Evolutionary conservation across 345 rosid genomes (phyloP).

Genomic region (Brassica rapa): DNA sequence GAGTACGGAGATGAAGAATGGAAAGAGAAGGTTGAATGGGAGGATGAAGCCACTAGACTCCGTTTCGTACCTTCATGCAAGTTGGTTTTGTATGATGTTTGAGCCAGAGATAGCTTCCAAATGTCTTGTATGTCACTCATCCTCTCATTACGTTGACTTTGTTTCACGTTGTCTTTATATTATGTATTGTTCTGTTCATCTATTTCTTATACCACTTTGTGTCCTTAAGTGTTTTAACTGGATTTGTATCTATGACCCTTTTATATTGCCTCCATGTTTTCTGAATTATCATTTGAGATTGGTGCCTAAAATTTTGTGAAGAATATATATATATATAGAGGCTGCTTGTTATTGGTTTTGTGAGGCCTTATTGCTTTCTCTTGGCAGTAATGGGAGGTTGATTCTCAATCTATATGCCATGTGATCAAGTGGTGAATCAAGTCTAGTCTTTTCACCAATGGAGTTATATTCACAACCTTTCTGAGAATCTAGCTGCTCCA

Average conservation of each 20-base stretch:
- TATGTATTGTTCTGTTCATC: background rate
- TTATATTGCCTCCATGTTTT: background rate
- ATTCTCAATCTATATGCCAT: background rate
- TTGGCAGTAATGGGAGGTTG: slow-evolving; percentile 12
- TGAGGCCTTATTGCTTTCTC: background rate
- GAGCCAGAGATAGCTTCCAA: background rate
- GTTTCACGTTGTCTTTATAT: background rate
- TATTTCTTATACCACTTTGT: background rate
- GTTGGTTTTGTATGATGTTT: background rate
- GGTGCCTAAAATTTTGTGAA: background rate
- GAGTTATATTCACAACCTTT: background rate
- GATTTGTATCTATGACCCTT: background rate
- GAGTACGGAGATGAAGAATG: slow-evolving; percentile 5
- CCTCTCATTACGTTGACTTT: background rate
- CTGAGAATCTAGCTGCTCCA: background rate
- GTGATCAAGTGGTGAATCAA: slow-evolving; percentile 22
- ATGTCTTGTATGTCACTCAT: background rate
- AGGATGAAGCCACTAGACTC: slow-evolving; percentile 12
- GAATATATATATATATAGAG: background rate
- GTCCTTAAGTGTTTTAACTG: background rate
- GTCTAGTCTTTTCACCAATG: background rate
- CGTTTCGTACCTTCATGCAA: slow-evolving; percentile 10
- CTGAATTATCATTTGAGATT: background rate
- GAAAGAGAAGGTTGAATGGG: slow-evolving; percentile 14
- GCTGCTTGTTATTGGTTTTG: background rate